These are phyloP conservation scores for Tetraselmis chui DNA, from an alignment of 139 green algal genomes.

Conservation along the genomic window DNA sequence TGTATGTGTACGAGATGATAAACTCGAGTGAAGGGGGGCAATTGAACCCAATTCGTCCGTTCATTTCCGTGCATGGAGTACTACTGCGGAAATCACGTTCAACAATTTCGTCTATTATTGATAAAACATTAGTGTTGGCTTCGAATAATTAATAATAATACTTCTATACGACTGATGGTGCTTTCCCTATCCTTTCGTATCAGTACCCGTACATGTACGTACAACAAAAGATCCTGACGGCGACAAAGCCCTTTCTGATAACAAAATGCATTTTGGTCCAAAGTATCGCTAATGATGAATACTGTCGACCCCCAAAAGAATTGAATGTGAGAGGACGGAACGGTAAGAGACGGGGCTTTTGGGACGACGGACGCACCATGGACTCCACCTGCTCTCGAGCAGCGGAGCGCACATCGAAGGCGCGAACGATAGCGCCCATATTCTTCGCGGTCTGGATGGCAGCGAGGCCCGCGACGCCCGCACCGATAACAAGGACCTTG, in stretches of 20 bases:
- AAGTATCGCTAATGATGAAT: not conserved
- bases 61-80: too few relatives aligned
- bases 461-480: constrained; percentile 9
- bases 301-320: not conserved
- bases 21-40: too few relatives aligned
- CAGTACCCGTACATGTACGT: too few relatives aligned
- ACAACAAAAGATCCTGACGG: constrained; percentile 4
- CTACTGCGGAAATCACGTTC: too few relatives aligned
- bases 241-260: constrained; percentile 16
- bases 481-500: constrained; percentile 38
- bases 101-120: too few relatives aligned
- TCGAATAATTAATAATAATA: too few relatives aligned
- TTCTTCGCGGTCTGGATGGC: constrained; percentile 7
- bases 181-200: too few relatives aligned
- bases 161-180: too few relatives aligned
- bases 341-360: not conserved
- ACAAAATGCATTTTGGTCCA: not conserved
- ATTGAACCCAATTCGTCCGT: too few relatives aligned
- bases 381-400: not conserved
- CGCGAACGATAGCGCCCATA: not conserved
- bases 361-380: constrained; percentile 21
- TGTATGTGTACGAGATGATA: too few relatives aligned
- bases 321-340: not conserved
- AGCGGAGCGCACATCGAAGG: not conserved
- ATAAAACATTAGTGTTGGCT: too few relatives aligned